These are phyloP conservation scores for Annona squamosa DNA, from an alignment of 164 flowering plant genomes.

Conservation along the genomic window DNA sequence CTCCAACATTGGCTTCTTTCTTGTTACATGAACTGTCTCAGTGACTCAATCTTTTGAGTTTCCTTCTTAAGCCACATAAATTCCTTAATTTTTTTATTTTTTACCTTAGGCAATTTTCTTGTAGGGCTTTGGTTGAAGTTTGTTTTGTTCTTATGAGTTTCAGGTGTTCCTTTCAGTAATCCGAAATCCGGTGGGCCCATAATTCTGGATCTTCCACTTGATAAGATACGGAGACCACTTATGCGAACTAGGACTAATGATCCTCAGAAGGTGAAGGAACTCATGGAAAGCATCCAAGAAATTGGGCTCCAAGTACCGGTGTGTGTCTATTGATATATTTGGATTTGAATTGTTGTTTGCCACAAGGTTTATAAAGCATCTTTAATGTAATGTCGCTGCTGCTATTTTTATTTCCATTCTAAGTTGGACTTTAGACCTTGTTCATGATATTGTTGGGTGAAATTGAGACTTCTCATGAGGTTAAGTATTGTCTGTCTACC, in stretches of 20 bases:
- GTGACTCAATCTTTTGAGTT: too few relatives aligned
- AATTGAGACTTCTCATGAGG: too few relatives aligned
- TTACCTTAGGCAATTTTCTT: neutral
- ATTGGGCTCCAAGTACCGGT: constrained; percentile 96
- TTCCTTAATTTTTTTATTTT: neutral
- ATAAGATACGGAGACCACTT: constrained; percentile 76
- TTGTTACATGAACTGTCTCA: too few relatives aligned
- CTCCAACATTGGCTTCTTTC: too few relatives aligned
- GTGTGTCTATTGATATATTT: constrained; percentile 1
- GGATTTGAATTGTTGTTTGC: neutral
- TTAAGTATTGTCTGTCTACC: too few relatives aligned
- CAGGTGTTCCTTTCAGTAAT: constrained; percentile 24
- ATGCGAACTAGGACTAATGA: constrained; percentile 84
- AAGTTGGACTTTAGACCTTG: too few relatives aligned
- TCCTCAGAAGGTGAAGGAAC: constrained; percentile 71
- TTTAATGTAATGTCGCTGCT: too few relatives aligned
- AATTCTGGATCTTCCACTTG: constrained; percentile 74
- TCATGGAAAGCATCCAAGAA: constrained; percentile 78
- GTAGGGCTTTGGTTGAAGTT: neutral
- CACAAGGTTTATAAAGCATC: too few relatives aligned
- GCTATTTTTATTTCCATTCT: too few relatives aligned
- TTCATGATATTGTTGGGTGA: too few relatives aligned
- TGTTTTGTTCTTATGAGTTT: constrained; percentile 6
- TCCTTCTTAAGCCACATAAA: too few relatives aligned
- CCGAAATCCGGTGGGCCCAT: constrained; percentile 51